Base-by-base conservation (phyloP, 305 asterid genomes). In the Lippia alba region DNA sequence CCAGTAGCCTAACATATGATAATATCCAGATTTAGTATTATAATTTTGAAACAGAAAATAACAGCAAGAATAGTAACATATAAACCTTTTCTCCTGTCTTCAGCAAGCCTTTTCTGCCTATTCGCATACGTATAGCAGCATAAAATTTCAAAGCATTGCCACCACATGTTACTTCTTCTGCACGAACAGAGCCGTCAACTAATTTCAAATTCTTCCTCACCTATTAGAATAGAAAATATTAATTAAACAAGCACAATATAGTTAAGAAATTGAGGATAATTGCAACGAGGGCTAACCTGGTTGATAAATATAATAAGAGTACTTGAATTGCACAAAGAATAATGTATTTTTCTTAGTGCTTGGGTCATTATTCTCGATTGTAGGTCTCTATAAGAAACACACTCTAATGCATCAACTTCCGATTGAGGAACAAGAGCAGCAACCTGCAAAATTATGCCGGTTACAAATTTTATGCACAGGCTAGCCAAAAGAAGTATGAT, bases 131-230 rank as follows among this genome's bases (percentile, higher is more conserved):
- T 44, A 94, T 73, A 9, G 99, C 97, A 75, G 99, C 91, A 78
- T 94, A 91, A 71, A 94, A 94, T 69, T 84, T 93, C 82, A 94
- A 76, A 74, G 97, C 96, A 82, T 94, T 94, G 66, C 99, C 99
- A 67, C 99, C 99, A 74, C 89, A 88, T 3, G 99, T 94, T 53
- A 87, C 95, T 79, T 89, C 96, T 7, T 91, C 97, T 12, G 86
- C 82, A 64, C 56, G 89, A 49, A 79, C 83, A 57, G 82, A 76
- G 54, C 89, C 88, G 78, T 65, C 85, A 12, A 74, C 87, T 68
- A 68, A 51, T 75, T 68, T 82, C 75, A 82, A 45, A 65, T 73
- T 83, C 39, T 82, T 83, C 77, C 99, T 84, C 64, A 90, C 80
- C 99, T 94, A 72, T 12, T 67, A 50, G 62, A 66, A 17, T 33